Base-by-base conservation (phyloP, 345 rosid genomes). In the Gossypium ekmanianum region DNA sequence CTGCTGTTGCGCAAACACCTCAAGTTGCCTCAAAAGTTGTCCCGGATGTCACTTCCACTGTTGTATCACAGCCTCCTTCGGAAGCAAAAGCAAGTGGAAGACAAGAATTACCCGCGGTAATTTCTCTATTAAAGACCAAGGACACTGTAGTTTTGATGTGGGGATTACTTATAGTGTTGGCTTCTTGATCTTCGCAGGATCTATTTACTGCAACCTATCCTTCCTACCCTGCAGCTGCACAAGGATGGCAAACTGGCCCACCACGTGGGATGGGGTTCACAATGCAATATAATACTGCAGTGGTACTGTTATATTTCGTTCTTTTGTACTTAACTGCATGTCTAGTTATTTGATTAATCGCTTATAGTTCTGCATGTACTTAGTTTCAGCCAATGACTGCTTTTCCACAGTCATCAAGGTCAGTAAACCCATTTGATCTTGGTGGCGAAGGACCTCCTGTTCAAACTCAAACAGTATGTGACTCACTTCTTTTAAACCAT, bases 401-500 rank as follows among this genome's bases (percentile, higher is more conserved):
- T 71, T 85, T 83, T 76, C 80, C 83, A 45, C 91, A 80, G 77
- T 79, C 78, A 74, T 75, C 90, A 34, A 83, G 75, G 63, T 91
- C 99, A 12, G 68, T 81, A 77, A 95, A 95, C 85, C 99, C 99
- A 70, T 95, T 95, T 87, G 99, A 95, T 81, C 67, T 80, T 57
- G 77, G 52, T 76, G 78, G 67, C 44, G 93, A 87, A 75, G 82
- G 91, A 22, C 77, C 86, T 45, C 76, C 80, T 44, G 84, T 67
- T 72, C 97, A 83, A 77, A 78, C 83, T 66, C 93, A 84, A 78
- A 66, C 78, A 34, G 98, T 94, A 86, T 68, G 92, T 59, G 13
- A 52, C 77, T 75, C 68, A 27, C 39, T 73, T 79, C 66, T 47
- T 80, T 47, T 76, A 57, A 64, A 57, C 64, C 41, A 3, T 1